Base-by-base conservation (phyloP, 192 early-diverging fungal genomes). In the Coemansia sp. region DNA sequence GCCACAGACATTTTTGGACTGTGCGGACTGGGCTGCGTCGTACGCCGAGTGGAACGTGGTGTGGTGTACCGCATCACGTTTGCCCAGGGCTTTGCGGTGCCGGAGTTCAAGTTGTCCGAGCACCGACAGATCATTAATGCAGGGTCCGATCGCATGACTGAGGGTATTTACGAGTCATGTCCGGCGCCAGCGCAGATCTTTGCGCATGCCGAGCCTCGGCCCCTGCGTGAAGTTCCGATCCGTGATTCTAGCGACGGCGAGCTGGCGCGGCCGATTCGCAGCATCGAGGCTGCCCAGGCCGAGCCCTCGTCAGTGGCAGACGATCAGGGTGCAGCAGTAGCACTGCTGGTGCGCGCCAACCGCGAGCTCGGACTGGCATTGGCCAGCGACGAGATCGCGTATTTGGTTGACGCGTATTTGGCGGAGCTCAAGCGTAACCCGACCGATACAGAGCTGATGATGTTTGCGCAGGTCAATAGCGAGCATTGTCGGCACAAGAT, bases 401-500 rank as follows among this genome's bases (percentile, higher is more conserved):
- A 99, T 67, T 82, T 99, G 50, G 90, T 93, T 4, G 83, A 87
- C 8, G 91, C 92, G 14, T 97, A 95, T 57, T 70, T 86, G 55
- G 87, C 86, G 22, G 59, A 66, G 52, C 78, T 91, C 8, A 76
- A 64, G 37, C 87, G 94, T 47, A 91, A 95, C 68, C 96, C 96
- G n/a, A 99, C 98, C 3, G 96, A 99, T 74, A 93, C 93, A 1
- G 96, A 98, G 84, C 85, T 99, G 39, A 95, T 99, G 86, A 99
- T 99, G 98, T 99, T 99, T 91, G 96, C 97, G 39, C 98, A 99
- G 75, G 98, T 99, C 68, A 98, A 99, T 83, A 97, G 95, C 48
- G 98, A 99, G 84, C 98, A 99, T 83, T 99, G 98, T 82, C 87
- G 98, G 14, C 98, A 99, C 91, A 98, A 99, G 86, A 98, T 99